A percentile compares a stretch with the other conserved stretches of the same genome.
phyloP scores from a whole-genome alignment of 352 stramenopile species.

The Pythium graminicola region DNA sequence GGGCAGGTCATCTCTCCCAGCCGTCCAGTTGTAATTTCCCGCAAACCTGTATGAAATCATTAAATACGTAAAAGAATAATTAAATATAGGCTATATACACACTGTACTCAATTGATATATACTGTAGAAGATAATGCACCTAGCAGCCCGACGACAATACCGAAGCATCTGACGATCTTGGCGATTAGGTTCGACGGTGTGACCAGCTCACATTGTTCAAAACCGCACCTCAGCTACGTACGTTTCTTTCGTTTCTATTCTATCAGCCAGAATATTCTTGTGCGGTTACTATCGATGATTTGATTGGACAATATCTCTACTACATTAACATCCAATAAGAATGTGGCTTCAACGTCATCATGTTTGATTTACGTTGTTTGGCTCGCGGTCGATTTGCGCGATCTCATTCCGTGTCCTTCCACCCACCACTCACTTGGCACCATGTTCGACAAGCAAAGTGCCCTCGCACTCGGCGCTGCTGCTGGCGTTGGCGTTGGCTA shows the following conservation, averaged over 20 bases:
- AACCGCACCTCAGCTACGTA: not conserved
- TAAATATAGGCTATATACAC: not conserved
- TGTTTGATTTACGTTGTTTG: constrained; percentile 4
- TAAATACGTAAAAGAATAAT: not conserved
- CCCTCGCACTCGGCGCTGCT: constrained; percentile 49
- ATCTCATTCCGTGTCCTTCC: constrained; percentile 12
- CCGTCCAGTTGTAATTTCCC: constrained; percentile 10
- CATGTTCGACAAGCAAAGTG: constrained; percentile 68
- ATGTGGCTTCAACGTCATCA: constrained; percentile 25
- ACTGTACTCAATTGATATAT: not conserved
- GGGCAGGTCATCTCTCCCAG: constrained; percentile 25
- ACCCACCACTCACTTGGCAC: not conserved
- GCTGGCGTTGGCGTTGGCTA: constrained; percentile 64
- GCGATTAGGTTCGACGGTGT: constrained; percentile 1
- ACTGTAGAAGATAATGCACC: not conserved
- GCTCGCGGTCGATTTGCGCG: constrained; percentile 10
- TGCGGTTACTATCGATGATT: not conserved
- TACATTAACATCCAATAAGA: constrained; percentile 16
- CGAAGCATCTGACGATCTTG: constrained; percentile 6
- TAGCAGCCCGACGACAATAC: not conserved
- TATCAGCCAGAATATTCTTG: constrained; percentile 5
- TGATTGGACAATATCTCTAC: constrained; percentile 10
- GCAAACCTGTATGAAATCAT: constrained; percentile 6
- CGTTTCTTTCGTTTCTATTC: constrained; percentile 3
- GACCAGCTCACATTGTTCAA: not conserved